phyloP scores from a whole-genome alignment of 116 monocot species.

The Zostera marina region DNA sequence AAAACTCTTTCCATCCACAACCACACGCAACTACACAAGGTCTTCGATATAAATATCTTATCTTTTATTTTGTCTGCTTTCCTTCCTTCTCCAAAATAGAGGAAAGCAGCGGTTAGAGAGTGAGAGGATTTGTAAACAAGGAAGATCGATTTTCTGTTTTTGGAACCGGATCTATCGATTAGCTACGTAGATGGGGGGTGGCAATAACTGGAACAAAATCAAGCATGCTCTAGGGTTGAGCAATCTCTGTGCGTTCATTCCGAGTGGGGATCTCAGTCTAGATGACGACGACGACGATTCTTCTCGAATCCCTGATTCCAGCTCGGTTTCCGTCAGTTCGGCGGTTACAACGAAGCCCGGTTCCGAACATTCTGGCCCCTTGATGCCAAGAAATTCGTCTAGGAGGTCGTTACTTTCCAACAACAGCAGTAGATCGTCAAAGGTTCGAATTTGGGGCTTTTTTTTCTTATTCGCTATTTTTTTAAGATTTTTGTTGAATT shows the following conservation, averaged over 20 bases:
- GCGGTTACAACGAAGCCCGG: background rate
- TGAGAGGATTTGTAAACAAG: background rate
- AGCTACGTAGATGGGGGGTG: slow-evolving; percentile 40
- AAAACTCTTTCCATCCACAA: background rate
- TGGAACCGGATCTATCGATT: background rate
- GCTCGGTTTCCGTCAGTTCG: slow-evolving; percentile 6
- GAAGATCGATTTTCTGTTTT: slow-evolving; percentile 1
- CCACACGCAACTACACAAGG: background rate
- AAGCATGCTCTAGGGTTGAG: slow-evolving; percentile 40
- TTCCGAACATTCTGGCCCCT: background rate
- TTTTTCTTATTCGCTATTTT: background rate
- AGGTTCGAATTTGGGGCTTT: slow-evolving; percentile 14
- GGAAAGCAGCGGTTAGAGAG: too few relatives aligned
- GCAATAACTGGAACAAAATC: slow-evolving; percentile 45
- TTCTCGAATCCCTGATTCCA: slow-evolving; percentile 9
- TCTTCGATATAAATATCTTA: background rate
- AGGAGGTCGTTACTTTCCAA: slow-evolving; percentile 31
- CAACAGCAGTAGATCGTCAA: slow-evolving; percentile 37
- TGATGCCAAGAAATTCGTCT: background rate
- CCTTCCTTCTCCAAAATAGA: background rate
- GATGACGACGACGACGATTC: slow-evolving; percentile 12
- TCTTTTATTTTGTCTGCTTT: background rate
- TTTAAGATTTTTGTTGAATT: background rate
- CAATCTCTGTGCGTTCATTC: slow-evolving; percentile 34
- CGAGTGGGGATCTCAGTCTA: background rate